These are phyloP conservation scores for Myrica gale DNA, from an alignment of 306 rosid species.

Conservation along the genomic window DNA sequence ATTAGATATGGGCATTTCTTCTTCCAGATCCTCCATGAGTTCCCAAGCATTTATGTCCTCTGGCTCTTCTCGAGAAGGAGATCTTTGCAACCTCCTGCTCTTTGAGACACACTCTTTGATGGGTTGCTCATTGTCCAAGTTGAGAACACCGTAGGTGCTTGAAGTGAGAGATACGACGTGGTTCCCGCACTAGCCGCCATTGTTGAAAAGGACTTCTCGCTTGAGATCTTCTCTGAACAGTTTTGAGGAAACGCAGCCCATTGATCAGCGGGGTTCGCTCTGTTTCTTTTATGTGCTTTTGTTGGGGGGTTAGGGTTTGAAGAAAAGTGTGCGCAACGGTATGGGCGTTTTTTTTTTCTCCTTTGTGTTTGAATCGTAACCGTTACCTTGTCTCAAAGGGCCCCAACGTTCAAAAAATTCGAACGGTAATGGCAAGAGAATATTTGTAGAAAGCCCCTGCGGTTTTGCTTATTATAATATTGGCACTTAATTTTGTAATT, in stretches of 20 bases:
- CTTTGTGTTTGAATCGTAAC: slow-evolving; percentile 31
- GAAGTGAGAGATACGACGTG: slow-evolving; percentile 95
- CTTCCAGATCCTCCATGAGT: slow-evolving; percentile 96
- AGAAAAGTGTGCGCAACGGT: slow-evolving; percentile 34
- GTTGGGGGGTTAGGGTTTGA: slow-evolving; percentile 35
- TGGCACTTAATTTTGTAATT: background rate
- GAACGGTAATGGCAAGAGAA: background rate
- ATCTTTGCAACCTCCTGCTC: slow-evolving; percentile 21
- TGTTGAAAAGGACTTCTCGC: slow-evolving; percentile 43
- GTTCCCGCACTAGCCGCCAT: slow-evolving; percentile 52
- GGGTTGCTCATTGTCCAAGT: slow-evolving; percentile 44
- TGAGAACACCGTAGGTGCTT: slow-evolving; percentile 75
- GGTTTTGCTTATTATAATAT: background rate
- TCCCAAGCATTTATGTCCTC: slow-evolving; percentile 92
- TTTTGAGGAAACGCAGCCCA: slow-evolving; percentile 97
- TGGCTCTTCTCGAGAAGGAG: slow-evolving; percentile 40
- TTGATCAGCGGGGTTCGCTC: slow-evolving; percentile 37
- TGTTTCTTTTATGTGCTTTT: slow-evolving; percentile 10
- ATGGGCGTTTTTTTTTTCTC: slow-evolving; percentile 27
- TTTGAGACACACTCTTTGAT: slow-evolving; percentile 34
- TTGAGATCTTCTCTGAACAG: slow-evolving; percentile 52
- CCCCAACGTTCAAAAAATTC: slow-evolving; percentile 72
- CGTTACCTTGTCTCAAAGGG: slow-evolving; percentile 64
- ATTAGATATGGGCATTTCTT: slow-evolving; percentile 52
- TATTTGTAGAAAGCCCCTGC: slow-evolving; percentile 22